phyloP scores from a whole-genome alignment of 371 early-diverging fungal species.

The Racocetra persica region DNA sequence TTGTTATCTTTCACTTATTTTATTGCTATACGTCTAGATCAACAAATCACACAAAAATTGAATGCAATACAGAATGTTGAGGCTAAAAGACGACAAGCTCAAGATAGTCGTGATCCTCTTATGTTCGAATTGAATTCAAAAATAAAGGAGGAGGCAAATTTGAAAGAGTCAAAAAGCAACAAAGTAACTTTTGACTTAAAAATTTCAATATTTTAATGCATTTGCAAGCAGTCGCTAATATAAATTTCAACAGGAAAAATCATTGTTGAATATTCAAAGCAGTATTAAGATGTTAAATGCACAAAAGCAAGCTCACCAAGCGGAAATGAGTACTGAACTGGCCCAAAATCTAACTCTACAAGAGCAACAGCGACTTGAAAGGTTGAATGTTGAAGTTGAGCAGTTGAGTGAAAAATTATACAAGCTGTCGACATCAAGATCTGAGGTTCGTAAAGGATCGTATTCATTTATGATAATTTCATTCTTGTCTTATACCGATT shows the following conservation, averaged over 20 bases:
- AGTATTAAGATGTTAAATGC: constrained; percentile 56
- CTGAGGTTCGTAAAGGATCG: constrained; percentile 50
- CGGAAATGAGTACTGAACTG: constrained; percentile 67
- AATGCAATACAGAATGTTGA: constrained; percentile 60
- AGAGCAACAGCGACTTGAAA: constrained; percentile 64
- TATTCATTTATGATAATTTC: not conserved
- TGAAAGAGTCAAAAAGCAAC: constrained; percentile 56
- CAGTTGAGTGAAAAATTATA: constrained; percentile 56
- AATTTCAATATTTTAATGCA: too few species aligned
- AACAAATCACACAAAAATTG: constrained; percentile 69
- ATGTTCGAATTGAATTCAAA: constrained; percentile 57
- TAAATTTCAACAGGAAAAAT: constrained; percentile 47
- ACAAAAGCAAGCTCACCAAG: constrained; percentile 64
- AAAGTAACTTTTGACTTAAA: constrained; percentile 50
- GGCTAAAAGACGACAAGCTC: constrained; percentile 58
- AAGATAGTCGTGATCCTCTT: constrained; percentile 61
- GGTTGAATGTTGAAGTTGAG: constrained; percentile 61
- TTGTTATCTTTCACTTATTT: not conserved
- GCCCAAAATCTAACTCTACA: constrained; percentile 58
- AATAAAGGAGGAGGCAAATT: constrained; percentile 61
- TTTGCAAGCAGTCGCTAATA: too few species aligned
- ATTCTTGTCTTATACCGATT: not conserved
- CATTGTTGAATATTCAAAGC: constrained; percentile 51
- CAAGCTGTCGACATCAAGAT: constrained; percentile 54
- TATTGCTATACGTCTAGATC: constrained; percentile 62